Base-by-base conservation (phyloP, 306 rosid genomes). In the Vigna unguiculata region DNA sequence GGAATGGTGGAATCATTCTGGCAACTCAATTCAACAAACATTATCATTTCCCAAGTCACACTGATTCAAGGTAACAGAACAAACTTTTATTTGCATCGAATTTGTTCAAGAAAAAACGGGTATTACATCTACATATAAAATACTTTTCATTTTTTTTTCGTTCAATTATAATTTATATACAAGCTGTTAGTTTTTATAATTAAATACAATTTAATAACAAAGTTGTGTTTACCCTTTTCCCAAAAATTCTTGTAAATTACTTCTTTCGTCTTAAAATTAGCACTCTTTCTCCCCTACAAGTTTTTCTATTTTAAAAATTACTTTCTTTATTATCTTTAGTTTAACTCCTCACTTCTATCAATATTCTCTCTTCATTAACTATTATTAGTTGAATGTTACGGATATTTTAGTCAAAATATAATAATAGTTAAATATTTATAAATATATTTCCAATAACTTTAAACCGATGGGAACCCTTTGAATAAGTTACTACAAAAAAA, bases 1-100 rank as follows among this genome's bases (percentile, higher is more conserved):
- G 73, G 43, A 81, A 83, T 57, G 85, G 84, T 34, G 87, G 85
- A 58, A 86, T 81, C 53, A 24, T 85, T 75, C 80, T 85, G 12
- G 41, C 77, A 30, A 75, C 65, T 57, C 62, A 41, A 64, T 69
- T n/a, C 80, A 71, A 85, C 19, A 53, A 74, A 4, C 71, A 66
- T 54, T 69, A 17, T 59, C 61, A 64, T 41, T 53, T 70, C 41
- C 84, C 58, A n/a, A 45, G 74, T 49, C 73, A 81, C 17, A 49
- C 40, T 21, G 69, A 52, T n/a, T 60, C 81, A 58, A 70, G 87
- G 90, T 86, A 69, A 57, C 16, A 24, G 25, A 7, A 19, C 36
- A 64, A 28, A 32, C 21, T 1, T 48, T 61, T 70, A 52, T 52
- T 52, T 52, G 25, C 58, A 19, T 22, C 25, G 6, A 0, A 15